Evolutionary conservation across 2,329 filamentous ascomycete genomes (phyloP).

Genomic region (Pseudocercospora macadamiae): DNA sequence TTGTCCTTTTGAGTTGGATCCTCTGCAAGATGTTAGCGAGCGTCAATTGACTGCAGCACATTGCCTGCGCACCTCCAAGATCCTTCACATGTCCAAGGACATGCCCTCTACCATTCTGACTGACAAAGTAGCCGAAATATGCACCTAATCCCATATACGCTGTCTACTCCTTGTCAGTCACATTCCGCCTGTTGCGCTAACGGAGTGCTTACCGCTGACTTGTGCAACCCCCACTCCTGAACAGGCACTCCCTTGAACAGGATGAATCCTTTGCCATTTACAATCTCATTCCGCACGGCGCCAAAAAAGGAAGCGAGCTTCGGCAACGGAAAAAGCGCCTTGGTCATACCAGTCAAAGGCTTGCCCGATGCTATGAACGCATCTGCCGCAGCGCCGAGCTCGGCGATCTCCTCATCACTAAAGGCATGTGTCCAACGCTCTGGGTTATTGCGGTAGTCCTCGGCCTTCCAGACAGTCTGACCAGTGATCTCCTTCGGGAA

Average conservation of each 20-base stretch:
- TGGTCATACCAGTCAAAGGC: constrained; percentile 71
- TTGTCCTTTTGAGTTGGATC: constrained; percentile 79
- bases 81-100: constrained; percentile 90
- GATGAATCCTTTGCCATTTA: constrained; percentile 87
- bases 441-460: constrained; percentile 64
- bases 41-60: too few relatives aligned
- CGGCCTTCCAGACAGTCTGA: constrained; percentile 71
- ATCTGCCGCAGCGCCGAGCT: constrained; percentile 70
- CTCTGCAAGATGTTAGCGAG: too few relatives aligned
- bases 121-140: constrained; percentile 84
- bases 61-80: too few relatives aligned
- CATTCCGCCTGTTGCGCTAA: too few relatives aligned
- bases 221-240: constrained; percentile 71
- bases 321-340: constrained; percentile 65
- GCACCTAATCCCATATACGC: constrained; percentile 83
- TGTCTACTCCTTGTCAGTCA: constrained; percentile 12
- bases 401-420: constrained; percentile 65
- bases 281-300: constrained; percentile 63
- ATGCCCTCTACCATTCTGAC: constrained; percentile 81
- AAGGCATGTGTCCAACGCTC: constrained; percentile 75
- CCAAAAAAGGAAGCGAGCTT: constrained; percentile 59
- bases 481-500: constrained; percentile 74
- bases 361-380: constrained; percentile 66
- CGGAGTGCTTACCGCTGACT: constrained; percentile 71
- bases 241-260: constrained; percentile 86